phyloP scores from a whole-genome alignment of 345 rosid species.

The Tarenaya hassleriana region DNA sequence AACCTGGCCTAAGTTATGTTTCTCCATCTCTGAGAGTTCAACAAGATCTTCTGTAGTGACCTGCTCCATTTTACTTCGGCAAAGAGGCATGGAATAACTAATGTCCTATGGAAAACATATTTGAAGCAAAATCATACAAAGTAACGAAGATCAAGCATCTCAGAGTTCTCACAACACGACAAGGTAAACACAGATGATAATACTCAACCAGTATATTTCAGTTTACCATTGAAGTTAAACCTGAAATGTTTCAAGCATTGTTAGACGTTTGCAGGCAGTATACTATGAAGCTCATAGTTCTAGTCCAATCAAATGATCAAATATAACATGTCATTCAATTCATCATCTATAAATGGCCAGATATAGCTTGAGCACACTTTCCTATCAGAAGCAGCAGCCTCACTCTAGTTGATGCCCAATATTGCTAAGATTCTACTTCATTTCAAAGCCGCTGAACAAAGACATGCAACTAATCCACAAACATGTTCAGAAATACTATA shows the following conservation, averaged over 20 bases:
- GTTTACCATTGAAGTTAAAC: slow-evolving; percentile 1
- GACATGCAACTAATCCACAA: neutral
- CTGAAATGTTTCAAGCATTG: slow-evolving; percentile 2
- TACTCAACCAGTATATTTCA: neutral
- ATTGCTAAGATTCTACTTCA: neutral
- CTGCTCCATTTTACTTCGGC: slow-evolving; percentile 76
- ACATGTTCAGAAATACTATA: too few relatives aligned
- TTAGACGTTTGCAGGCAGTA: neutral
- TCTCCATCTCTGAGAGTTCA: slow-evolving; percentile 93
- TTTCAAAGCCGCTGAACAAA: neutral
- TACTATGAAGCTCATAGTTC: neutral
- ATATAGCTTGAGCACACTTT: neutral
- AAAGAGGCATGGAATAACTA: slow-evolving; percentile 89
- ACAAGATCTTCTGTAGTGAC: slow-evolving; percentile 69
- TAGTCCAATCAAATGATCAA: neutral
- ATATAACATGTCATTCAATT: neutral
- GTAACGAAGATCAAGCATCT: neutral
- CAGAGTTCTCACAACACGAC: slow-evolving; percentile 1
- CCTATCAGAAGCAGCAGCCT: slow-evolving; percentile 5
- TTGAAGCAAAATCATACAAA: slow-evolving; percentile 10
- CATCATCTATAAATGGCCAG: slow-evolving; percentile 4
- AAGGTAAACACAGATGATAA: neutral
- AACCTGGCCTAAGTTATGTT: slow-evolving; percentile 94
- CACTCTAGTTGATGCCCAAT: neutral
- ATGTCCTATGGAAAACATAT: slow-evolving; percentile 49